phyloP scores from a whole-genome alignment of 1,139 yeast genomes.

The Nakaseomyces delphensis region DNA sequence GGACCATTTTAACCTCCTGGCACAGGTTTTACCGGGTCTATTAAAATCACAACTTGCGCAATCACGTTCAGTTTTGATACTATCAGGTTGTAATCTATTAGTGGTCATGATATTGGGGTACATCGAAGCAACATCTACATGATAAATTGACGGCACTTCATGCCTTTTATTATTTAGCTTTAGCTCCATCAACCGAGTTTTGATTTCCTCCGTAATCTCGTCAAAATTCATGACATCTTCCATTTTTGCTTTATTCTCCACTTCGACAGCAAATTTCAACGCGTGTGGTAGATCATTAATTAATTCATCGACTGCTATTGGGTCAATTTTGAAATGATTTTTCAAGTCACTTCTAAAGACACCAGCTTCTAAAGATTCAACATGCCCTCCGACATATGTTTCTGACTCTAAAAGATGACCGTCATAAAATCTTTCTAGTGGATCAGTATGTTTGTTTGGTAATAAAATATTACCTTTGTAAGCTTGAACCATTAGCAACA shows the following conservation, averaged over 20 bases:
- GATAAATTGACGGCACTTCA: constrained; percentile 85
- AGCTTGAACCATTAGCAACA: constrained; percentile 96
- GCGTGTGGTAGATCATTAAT: constrained; percentile 66
- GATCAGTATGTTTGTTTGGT: constrained; percentile 91
- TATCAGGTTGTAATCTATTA: constrained; percentile 94
- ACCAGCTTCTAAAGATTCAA: constrained; percentile 95
- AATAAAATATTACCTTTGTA: constrained; percentile 65
- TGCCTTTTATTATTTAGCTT: constrained; percentile 53
- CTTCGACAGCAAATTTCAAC: constrained; percentile 72
- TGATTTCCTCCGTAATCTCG: constrained; percentile 56
- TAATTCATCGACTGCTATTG: constrained; percentile 75
- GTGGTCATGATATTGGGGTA: constrained; percentile 98
- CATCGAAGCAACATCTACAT: constrained; percentile 99
- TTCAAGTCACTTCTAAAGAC: constrained; percentile 87
- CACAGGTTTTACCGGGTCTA: constrained; percentile 90
- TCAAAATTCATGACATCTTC: constrained; percentile 76
- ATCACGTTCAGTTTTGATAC: constrained; percentile 90
- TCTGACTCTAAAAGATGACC: constrained; percentile 93
- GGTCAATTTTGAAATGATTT: constrained; percentile 66
- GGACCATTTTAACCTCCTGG: constrained; percentile 86
- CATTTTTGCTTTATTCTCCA: constrained; percentile 63
- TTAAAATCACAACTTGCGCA: constrained; percentile 98
- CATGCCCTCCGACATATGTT: constrained; percentile 98
- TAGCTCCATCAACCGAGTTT: constrained; percentile 45
- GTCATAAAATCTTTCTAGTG: constrained; percentile 83